Conservation (phyloP, 2,329 filamentous ascomycete species). For the Pestalotiopsis fici region DNA sequence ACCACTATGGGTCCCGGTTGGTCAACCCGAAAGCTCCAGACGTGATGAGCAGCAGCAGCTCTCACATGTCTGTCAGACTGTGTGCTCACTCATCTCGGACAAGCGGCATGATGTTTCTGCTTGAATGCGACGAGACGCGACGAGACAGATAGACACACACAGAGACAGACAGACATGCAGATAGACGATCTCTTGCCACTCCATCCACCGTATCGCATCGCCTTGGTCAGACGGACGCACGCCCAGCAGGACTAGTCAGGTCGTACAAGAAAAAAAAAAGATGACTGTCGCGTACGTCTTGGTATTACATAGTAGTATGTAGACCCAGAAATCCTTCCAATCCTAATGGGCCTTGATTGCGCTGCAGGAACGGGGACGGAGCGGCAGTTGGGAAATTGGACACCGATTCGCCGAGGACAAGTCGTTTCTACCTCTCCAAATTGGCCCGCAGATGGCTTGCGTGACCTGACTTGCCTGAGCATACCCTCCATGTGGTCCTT, state of each 20-base stretch:
- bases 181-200: background rate
- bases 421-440: background rate
- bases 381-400: constrained; percentile 2
- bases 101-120: background rate
- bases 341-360: background rate
- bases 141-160: no score
- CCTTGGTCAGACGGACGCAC: background rate
- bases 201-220: background rate
- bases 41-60: background rate
- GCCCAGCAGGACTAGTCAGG: background rate
- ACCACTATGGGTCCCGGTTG: background rate
- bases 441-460: background rate
- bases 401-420: background rate
- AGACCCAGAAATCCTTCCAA: background rate
- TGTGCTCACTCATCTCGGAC: background rate
- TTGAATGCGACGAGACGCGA: background rate
- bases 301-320: background rate
- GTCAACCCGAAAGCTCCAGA: background rate
- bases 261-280: background rate
- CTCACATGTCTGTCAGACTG: background rate
- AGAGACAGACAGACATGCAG: no score
- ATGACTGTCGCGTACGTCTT: constrained; percentile 1
- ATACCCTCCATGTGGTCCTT: background rate
- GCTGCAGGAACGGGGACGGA: constrained; percentile 3
- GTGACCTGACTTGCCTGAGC: background rate